Evolutionary conservation across 352 stramenopile species (phyloP), one percentile per base, ranked within the genome.

Genomic region (Globisporangium apiculatum): DNA sequence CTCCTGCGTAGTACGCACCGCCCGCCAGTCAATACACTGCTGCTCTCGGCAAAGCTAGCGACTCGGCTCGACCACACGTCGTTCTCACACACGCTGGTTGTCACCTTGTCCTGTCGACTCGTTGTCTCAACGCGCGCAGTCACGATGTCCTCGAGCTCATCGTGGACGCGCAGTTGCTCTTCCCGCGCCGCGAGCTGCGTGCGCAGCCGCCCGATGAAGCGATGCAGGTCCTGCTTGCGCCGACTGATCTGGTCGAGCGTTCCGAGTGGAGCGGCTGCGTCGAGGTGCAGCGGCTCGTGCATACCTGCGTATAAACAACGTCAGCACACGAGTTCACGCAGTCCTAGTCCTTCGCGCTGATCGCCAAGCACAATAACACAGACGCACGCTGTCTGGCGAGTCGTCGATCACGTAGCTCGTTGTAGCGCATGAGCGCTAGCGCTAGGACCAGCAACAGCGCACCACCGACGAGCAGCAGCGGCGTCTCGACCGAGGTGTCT

Each of bases 111-210:
- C 31, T 87, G 65, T 18, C 60, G 65, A 6, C 62, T 67, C 66
- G 62, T 76, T 3, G 67, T 90, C 58, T 81, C 68, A 14, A 75
- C 65, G 15, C 76, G 70, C 7, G 70, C 71, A 0, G 80, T 90
- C 35, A 90, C 71, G 31, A 88, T 71, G 37, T 76, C 65, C 58
- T 91, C 76, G 6, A 91, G 79, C 53, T 86, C 67, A 35, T 88
- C 74, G 53, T 90, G 80, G 7, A 72, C 68, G 6, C 69, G 72
- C 24, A 91, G 53, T 48, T 90, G 80, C 60, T 84, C 60, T 52
- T 91, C 68, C 14, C 77, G 71, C 24, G 57, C 62, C 0, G 62
- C 69, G 8, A 93, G 58, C 49, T 89, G 73, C 4, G 64, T 52
- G 38, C 74, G 71, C 10, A 90, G 65, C 48, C 64, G 75, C 17